Evolutionary conservation across 257 asterid genomes (phyloP).

Genomic region (Solanum rostratum): DNA sequence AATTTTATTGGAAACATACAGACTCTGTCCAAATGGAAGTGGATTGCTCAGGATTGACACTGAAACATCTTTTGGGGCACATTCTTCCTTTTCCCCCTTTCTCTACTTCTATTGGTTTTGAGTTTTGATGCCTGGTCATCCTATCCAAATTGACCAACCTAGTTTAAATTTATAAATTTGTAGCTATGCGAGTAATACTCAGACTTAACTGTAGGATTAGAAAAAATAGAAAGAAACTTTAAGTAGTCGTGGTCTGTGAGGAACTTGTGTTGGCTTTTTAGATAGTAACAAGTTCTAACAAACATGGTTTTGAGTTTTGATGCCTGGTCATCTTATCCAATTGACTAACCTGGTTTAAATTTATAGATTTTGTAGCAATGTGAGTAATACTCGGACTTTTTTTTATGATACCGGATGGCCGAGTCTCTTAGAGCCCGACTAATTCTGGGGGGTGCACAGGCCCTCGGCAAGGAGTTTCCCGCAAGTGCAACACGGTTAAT

Average conservation of each 20-base stretch:
- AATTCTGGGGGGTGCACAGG: too few relatives aligned
- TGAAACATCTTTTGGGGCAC: background rate
- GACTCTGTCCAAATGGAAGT: background rate
- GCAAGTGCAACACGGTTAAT: too few relatives aligned
- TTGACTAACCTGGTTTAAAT: background rate
- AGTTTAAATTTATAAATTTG: background rate
- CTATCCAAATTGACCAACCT: background rate
- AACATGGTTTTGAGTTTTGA: background rate
- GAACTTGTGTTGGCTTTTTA: too few relatives aligned
- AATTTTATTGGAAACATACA: background rate
- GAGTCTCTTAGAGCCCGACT: too few relatives aligned
- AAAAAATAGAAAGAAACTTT: background rate
- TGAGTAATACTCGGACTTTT: background rate
- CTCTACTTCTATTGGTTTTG: background rate
- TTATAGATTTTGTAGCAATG: background rate
- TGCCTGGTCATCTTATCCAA: background rate
- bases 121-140: background rate
- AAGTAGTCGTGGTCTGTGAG: background rate
- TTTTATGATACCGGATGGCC: too few relatives aligned
- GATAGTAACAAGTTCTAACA: too few relatives aligned
- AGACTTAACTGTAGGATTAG: background rate
- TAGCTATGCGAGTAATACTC: background rate
- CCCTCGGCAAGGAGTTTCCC: too few relatives aligned
- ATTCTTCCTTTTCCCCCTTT: background rate
- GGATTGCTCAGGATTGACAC: background rate